Conservation (phyloP, 148 eudicot species). For the Dysphania ambrosioides region DNA sequence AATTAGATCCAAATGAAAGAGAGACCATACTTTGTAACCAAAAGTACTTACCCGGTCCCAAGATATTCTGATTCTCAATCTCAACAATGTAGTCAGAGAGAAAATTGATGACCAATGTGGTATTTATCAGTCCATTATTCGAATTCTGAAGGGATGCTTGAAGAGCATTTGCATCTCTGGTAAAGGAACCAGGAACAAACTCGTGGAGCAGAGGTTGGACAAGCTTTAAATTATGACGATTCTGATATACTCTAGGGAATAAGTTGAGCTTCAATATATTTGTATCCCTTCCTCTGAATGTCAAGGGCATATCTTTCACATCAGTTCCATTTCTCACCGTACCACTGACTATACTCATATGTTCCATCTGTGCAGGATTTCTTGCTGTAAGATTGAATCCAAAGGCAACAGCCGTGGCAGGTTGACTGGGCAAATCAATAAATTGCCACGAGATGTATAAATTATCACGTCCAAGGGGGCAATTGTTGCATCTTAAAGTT, state of each 20-base stretch:
- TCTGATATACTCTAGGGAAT: conserved; percentile 74
- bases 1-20: neutral
- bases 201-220: conserved; percentile 88
- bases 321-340: conserved; percentile 54
- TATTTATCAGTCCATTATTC: conserved; percentile 61
- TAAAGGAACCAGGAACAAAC: conserved; percentile 78
- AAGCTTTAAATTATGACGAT: conserved; percentile 65
- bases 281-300: conserved; percentile 66
- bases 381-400: conserved; percentile 80
- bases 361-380: conserved; percentile 43
- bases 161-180: conserved; percentile 54
- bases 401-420: conserved; percentile 87
- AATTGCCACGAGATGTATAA: conserved; percentile 79
- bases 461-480: conserved; percentile 55
- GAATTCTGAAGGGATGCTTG: conserved; percentile 64
- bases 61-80: conserved; percentile 57
- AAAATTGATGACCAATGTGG: conserved; percentile 62
- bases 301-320: conserved; percentile 37
- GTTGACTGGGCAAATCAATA: conserved; percentile 70
- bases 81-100: conserved; percentile 74
- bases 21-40: neutral
- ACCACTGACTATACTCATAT: conserved; percentile 78
- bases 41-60: conserved; percentile 77
- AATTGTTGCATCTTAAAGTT: conserved; percentile 52
- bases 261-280: conserved; percentile 82